These are phyloP conservation scores for Thermothielavioides terrestris DNA, from an alignment of 495 filamentous ascomycete species.

Conservation along the genomic window DNA sequence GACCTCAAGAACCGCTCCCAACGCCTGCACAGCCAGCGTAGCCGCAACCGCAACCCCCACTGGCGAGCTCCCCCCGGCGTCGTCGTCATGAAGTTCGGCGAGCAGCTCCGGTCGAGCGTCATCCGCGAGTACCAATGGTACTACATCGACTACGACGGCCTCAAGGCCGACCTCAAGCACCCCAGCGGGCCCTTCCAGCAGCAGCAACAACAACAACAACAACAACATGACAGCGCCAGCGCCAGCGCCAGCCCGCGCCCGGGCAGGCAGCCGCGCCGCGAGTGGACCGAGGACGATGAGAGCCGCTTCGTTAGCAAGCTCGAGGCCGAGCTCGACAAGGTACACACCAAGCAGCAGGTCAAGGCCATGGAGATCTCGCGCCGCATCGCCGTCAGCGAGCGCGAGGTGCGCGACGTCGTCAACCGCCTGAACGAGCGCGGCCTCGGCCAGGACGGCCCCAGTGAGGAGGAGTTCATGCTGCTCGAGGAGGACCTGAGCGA, in stretches of 20 bases:
- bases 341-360: slow-evolving; percentile 91
- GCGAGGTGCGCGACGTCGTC: slow-evolving; percentile 82
- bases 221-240: too few species aligned
- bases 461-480: slow-evolving; percentile 87
- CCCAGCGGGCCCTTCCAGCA: slow-evolving; percentile 48
- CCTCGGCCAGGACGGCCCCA: slow-evolving; percentile 48
- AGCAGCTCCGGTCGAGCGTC: slow-evolving; percentile 85
- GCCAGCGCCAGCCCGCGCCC: too few species aligned
- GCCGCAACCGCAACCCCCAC: slow-evolving; percentile 11
- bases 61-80: slow-evolving; percentile 32
- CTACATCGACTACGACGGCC: slow-evolving; percentile 93
- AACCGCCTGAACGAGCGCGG: slow-evolving; percentile 54
- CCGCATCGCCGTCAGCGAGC: slow-evolving; percentile 75
- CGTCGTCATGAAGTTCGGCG: slow-evolving; percentile 75
- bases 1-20: slow-evolving; percentile 35
- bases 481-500: slow-evolving; percentile 94
- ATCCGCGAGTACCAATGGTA: slow-evolving; percentile 94
- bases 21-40: slow-evolving; percentile 25
- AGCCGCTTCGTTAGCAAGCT: slow-evolving; percentile 76
- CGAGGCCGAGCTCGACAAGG: slow-evolving; percentile 89
- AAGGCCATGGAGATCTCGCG: slow-evolving; percentile 91
- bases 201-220: slow-evolving; percentile 2
- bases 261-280: slow-evolving; percentile 32
- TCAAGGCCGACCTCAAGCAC: slow-evolving; percentile 80
- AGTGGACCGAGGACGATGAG: slow-evolving; percentile 92